Conservation (phyloP, 805 yeast species). For the Cyberlindnera mycetangii region DNA sequence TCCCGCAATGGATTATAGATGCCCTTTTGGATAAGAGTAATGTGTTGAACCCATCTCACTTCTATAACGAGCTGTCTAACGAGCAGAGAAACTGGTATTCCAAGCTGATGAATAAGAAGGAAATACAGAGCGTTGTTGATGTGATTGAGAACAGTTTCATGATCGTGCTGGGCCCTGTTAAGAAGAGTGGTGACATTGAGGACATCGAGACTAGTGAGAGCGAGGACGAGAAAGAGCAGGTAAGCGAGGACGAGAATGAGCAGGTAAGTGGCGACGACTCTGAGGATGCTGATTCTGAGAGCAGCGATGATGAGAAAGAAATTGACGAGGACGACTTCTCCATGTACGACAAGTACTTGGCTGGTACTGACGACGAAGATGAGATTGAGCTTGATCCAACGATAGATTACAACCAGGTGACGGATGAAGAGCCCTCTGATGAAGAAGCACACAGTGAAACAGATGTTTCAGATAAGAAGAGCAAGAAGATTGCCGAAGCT, state of each 20-base stretch:
- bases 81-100: constrained; percentile 30
- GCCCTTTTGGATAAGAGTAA: constrained; percentile 31
- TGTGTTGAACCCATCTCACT: constrained; percentile 42
- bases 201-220: constrained; percentile 17
- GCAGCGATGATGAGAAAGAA: constrained; percentile 19
- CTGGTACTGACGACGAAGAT: constrained; percentile 40
- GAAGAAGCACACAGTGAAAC: constrained; percentile 5
- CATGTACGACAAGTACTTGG: constrained; percentile 38
- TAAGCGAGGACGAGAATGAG: constrained; percentile 13
- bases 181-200: constrained; percentile 20
- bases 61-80: constrained; percentile 37
- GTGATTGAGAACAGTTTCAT: constrained; percentile 38
- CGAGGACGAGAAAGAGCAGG: constrained; percentile 27
- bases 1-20: constrained; percentile 25
- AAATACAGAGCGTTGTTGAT: constrained; percentile 45
- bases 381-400: constrained; percentile 32
- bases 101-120: constrained; percentile 43
- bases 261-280: constrained; percentile 19
- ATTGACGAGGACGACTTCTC: constrained; percentile 27
- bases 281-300: constrained; percentile 22
- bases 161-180: constrained; percentile 31
- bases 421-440: constrained; percentile 60
- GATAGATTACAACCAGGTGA: constrained; percentile 48
- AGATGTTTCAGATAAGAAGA: constrained; percentile 11
- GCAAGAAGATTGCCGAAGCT: constrained; percentile 16